A percentile compares a stretch with the other conserved stretches of the same genome.
Conservation (phyloP, 768 basidiomycete genomes). For the Lactarius indigo region DNA sequence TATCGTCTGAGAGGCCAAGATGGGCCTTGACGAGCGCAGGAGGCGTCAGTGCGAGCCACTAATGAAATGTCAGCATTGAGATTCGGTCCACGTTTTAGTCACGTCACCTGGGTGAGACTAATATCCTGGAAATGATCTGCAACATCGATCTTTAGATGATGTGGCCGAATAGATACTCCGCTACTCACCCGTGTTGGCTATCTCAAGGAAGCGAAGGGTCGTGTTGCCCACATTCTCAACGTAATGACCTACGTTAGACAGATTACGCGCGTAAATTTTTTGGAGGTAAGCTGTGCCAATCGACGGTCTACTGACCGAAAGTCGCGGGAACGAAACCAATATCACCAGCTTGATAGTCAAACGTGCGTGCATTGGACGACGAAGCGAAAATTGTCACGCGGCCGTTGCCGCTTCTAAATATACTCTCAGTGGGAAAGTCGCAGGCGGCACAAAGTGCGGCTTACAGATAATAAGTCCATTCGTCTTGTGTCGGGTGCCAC, state of each 20-base stretch:
- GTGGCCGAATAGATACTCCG: not conserved
- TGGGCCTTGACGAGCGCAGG: constrained; percentile 58
- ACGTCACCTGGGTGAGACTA: constrained; percentile 31
- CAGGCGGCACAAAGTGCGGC: constrained; percentile 23
- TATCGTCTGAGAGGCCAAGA: constrained; percentile 50
- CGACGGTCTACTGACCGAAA: constrained; percentile 39
- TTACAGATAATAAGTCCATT: constrained; percentile 58
- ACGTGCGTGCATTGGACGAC: constrained; percentile 51
- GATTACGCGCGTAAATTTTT: not conserved
- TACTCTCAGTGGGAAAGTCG: constrained; percentile 12
- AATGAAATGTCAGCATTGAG: not conserved
- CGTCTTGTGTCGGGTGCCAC: constrained; percentile 71
- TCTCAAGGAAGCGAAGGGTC: constrained; percentile 39
- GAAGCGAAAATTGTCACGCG: constrained; percentile 58
- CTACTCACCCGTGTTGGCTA: constrained; percentile 35
- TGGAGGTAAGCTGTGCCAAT: not conserved
- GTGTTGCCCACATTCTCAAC: constrained; percentile 42
- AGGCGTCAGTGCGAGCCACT: constrained; percentile 26
- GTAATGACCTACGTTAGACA: constrained; percentile 35
- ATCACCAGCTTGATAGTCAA: constrained; percentile 60
- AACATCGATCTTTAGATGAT: not conserved
- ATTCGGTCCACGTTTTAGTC: not conserved
- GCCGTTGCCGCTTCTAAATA: constrained; percentile 45
- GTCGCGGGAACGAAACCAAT: constrained; percentile 59
- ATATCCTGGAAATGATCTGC: constrained; percentile 34